Evolutionary conservation across 1,139 yeast genomes (phyloP).

Genomic region (Zhuliangozyma blackwelliae): DNA sequence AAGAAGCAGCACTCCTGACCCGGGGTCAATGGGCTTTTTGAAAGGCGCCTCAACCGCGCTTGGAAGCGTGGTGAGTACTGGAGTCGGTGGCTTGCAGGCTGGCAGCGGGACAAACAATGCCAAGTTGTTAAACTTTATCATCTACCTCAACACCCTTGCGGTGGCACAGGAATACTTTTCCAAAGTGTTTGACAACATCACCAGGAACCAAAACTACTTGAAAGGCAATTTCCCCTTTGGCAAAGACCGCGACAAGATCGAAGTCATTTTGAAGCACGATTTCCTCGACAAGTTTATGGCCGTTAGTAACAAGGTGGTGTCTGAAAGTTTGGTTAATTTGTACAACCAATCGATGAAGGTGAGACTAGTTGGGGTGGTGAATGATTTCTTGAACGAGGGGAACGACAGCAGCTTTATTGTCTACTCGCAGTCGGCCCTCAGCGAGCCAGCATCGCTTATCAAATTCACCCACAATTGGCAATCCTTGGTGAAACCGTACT

Average conservation of each 20-base stretch:
- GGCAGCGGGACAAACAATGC: slow-evolving; percentile 18
- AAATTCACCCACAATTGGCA: slow-evolving; percentile 65
- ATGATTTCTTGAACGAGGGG: slow-evolving; percentile 53
- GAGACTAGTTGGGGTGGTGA: slow-evolving; percentile 43
- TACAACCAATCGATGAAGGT: slow-evolving; percentile 56
- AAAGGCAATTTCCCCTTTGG: slow-evolving; percentile 52
- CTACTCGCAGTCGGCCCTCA: slow-evolving; percentile 24
- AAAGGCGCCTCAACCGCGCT: slow-evolving; percentile 46
- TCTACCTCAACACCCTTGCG: slow-evolving; percentile 60
- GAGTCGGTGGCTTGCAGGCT: slow-evolving; percentile 17
- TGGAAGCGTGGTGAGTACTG: slow-evolving; percentile 39
- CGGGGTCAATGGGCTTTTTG: slow-evolving; percentile 32
- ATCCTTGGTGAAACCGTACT: slow-evolving; percentile 59
- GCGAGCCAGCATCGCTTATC: slow-evolving; percentile 29
- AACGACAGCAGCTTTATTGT: slow-evolving; percentile 38
- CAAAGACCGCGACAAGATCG: slow-evolving; percentile 43
- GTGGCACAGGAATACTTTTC: slow-evolving; percentile 52
- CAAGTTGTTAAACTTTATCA: slow-evolving; percentile 45
- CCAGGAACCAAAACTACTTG: slow-evolving; percentile 22
- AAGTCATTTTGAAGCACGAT: slow-evolving; percentile 33
- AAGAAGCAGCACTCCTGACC: slow-evolving; percentile 36
- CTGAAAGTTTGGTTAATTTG: slow-evolving; percentile 50
- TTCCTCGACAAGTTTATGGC: slow-evolving; percentile 36
- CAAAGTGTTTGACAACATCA: slow-evolving; percentile 39
- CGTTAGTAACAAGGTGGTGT: slow-evolving; percentile 44